Evolutionary conservation across 306 rosid genomes (phyloP).

Genomic region (Rubus idaeus): DNA sequence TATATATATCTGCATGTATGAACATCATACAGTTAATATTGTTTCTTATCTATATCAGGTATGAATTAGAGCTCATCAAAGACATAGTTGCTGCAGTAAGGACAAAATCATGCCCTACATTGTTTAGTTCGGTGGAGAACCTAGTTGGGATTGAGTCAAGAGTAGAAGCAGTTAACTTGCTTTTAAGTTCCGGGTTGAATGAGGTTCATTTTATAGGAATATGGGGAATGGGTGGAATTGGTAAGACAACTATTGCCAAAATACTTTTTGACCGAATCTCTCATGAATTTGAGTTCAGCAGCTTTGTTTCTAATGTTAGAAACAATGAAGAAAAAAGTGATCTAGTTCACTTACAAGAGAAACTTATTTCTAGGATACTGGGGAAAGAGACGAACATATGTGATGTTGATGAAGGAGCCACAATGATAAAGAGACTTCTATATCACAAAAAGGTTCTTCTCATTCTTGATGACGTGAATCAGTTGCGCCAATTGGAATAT

Average conservation of each 20-base stretch:
- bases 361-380: background rate
- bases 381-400: background rate
- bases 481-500: background rate
- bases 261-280: background rate
- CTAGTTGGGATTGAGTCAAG: background rate
- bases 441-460: background rate
- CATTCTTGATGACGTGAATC: background rate
- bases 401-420: background rate
- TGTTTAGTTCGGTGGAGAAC: background rate
- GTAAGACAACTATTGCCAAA: slow-evolving; percentile 1
- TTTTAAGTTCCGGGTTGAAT: background rate
- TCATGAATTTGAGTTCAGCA: background rate
- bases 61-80: background rate
- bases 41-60: background rate
- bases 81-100: background rate
- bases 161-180: background rate
- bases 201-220: background rate
- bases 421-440: background rate
- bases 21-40: too few relatives aligned
- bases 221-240: background rate
- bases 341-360: background rate
- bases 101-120: background rate
- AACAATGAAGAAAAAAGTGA: background rate
- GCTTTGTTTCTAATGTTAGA: background rate
- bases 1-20: too few relatives aligned